Evolutionary conservation across 2,329 filamentous ascomycete species (phyloP), one percentile per base, ranked within the genome.

Genomic region (Pseudocercospora ulei): DNA sequence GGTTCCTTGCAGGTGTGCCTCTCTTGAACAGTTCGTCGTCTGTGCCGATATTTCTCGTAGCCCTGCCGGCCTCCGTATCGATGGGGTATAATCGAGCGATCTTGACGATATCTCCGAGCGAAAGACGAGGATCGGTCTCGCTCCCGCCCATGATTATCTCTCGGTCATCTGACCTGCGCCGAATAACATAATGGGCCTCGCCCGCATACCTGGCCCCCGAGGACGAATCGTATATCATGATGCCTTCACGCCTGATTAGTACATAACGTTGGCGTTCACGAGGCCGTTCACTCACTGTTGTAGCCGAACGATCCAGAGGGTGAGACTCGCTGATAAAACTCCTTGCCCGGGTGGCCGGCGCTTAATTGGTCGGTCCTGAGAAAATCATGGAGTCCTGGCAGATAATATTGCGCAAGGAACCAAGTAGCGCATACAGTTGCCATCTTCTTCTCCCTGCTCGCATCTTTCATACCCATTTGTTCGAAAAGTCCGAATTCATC

Each of bases 171-270:
- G 33, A 17, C 20, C 16, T 35, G 2, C 20, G 4, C 14, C 27
- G 30, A n/a, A 44, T 30, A 20, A 44, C 20, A n/a, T 29, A 41
- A 6, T 40, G 35, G 1, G 8, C 26, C 4, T 2, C 5, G n/a
- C 9, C 18, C 5, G 4, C 20, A 6, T 22, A 22, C 12, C 30
- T 16, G 4, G 29, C 13, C 7, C 27, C 41, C 3, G 27, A 19
- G 12, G 25, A 17, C 3, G 38, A 41, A 14, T 18, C 26, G 33
- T 46, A 46, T 4, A 46, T 37, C 40, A 43, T 46, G 26, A 44
- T 46, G 4, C 27, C 27, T 19, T 7, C 9, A 2, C 4, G 2
- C 6, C 16, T 1, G 16, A 7, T 30, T 16, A 30, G 16, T n/a
- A 30, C 3, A n/a, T n/a, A n/a, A n/a, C n/a, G n/a, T n/a, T n/a